These are phyloP conservation scores for Aspergillus novoparasiticus DNA, from an alignment of 2,329 filamentous ascomycete species.

Conservation along the genomic window DNA sequence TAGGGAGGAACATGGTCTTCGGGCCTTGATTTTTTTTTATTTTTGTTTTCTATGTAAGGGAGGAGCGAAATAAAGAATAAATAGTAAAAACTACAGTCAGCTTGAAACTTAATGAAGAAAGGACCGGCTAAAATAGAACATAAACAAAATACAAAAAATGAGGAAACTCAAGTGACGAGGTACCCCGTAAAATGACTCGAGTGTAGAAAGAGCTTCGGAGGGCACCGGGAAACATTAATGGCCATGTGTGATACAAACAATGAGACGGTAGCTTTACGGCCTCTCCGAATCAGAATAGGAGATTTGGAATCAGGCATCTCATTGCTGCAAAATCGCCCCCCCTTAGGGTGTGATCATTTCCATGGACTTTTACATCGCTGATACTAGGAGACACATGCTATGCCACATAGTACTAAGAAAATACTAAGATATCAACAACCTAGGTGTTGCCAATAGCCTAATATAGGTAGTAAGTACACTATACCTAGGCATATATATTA, in stretches of 20 bases:
- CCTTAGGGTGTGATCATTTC: not conserved
- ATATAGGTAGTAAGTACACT: not conserved
- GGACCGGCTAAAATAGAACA: not conserved
- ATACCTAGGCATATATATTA: not conserved
- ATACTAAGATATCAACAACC: not conserved
- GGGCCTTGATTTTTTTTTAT: not conserved
- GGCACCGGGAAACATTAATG: not conserved
- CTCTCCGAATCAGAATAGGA: conserved; percentile 15
- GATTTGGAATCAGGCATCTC: not conserved
- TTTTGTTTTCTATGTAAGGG: not conserved
- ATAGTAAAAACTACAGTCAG: not conserved
- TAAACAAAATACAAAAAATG: not conserved
- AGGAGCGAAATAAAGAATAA: not conserved
- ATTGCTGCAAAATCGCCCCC: not conserved
- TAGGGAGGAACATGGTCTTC: not conserved
- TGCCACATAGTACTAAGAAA: not conserved
- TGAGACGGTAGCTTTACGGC: conserved; percentile 1
- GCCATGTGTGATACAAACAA: conserved; percentile 12
- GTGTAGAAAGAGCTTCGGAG: not conserved
- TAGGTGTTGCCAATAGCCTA: not conserved
- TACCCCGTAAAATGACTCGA: conserved; percentile 5
- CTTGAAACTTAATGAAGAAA: not conserved
- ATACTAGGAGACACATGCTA: not conserved
- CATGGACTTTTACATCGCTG: not conserved
- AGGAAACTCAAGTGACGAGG: not conserved